Base-by-base conservation (phyloP, 352 stramenopile species). In the Pythium phragmiticola region DNA sequence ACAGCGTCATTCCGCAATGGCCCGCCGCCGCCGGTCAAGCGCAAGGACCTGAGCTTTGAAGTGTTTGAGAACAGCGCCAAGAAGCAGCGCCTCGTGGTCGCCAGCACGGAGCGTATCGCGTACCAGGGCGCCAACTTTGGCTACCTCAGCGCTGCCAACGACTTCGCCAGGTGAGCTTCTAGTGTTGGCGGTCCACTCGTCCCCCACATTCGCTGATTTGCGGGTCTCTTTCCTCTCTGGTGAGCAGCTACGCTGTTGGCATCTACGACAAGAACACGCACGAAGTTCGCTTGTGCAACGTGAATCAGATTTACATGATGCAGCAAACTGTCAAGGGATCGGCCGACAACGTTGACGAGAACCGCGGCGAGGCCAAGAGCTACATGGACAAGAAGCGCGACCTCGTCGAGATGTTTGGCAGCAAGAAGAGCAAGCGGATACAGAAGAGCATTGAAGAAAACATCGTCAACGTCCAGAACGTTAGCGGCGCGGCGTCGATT, bases 41-140 rank as follows among this genome's bases (percentile, higher is more conserved):
- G 77, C 55, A 72, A 79, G 58, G 72, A 91, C 54, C 72, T 94
- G 63, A 75, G 66, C 45, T 91, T 92, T 58, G 80, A 92, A 51
- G 69, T 94, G 67, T 94, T 89, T 63, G 83, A 94, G 69, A 89
- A 94, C 61, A 46, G 75, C 2, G 69, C 69, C 23, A 94, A 92
- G 69, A 94, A 94, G 70, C 80, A 92, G 66, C 82, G 82, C 26
- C 68, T 94, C 26, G 83, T 94, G 47, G 71, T 94, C 23, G 75
- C 85, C 23, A 90, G 77, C 51, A 87, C 78, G 2, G 82, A 94
- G 45, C 90, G 87, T 57, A 80, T 94, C 53, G 81, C 80, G 69
- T 94, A 92, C 63, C 85, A 94, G 59, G 85, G 80, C 45, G 85
- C 85, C 51, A 94, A 94, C 69, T 94, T 94, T 66, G 85, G 85